These are phyloP conservation scores for Aspergillus viridinutans DNA, from an alignment of 2,329 filamentous ascomycete genomes.

Conservation along the genomic window DNA sequence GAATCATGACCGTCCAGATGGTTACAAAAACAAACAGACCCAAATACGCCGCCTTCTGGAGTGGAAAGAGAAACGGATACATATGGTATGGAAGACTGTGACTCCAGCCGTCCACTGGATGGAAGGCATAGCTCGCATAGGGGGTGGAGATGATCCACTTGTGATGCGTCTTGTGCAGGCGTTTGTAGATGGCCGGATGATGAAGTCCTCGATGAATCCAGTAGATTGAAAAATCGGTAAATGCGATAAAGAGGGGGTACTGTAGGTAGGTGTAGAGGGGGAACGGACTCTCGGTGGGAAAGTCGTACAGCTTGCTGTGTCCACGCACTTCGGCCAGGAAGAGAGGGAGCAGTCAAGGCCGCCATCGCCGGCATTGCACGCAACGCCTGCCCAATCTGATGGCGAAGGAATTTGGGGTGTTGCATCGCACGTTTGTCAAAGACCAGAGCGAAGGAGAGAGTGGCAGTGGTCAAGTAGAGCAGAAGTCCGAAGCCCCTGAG, in stretches of 20 bases:
- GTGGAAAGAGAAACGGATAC: slow-evolving; percentile 84
- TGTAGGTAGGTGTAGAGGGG: slow-evolving; percentile 72
- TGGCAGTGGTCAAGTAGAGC: slow-evolving; percentile 7
- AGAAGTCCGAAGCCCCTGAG: slow-evolving; percentile 4
- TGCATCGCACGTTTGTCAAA: slow-evolving; percentile 85
- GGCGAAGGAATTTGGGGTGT: slow-evolving; percentile 89
- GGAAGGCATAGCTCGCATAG: slow-evolving; percentile 87
- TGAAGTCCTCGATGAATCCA: slow-evolving; percentile 84
- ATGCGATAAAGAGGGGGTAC: slow-evolving; percentile 80
- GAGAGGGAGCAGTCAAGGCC: slow-evolving; percentile 70
- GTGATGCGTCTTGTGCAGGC: slow-evolving; percentile 92
- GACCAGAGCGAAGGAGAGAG: slow-evolving; percentile 39
- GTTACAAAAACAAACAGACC: slow-evolving; percentile 86
- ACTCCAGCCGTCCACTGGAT: slow-evolving; percentile 83
- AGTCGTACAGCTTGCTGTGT: slow-evolving; percentile 81
- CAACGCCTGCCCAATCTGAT: slow-evolving; percentile 77
- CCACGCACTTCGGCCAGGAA: slow-evolving; percentile 81
- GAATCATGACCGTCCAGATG: slow-evolving; percentile 92
- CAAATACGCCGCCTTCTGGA: slow-evolving; percentile 86
- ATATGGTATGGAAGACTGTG: slow-evolving; percentile 89
- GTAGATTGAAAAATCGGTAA: slow-evolving; percentile 86
- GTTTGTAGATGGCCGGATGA: slow-evolving; percentile 74
- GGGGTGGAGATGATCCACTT: slow-evolving; percentile 99
- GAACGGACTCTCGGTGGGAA: slow-evolving; percentile 66
- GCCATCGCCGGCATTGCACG: slow-evolving; percentile 75